Evolutionary conservation across 2,329 filamentous ascomycete genomes (phyloP), one percentile per base, ranked within the genome.

Genomic region (Xylariaceae sp.): DNA sequence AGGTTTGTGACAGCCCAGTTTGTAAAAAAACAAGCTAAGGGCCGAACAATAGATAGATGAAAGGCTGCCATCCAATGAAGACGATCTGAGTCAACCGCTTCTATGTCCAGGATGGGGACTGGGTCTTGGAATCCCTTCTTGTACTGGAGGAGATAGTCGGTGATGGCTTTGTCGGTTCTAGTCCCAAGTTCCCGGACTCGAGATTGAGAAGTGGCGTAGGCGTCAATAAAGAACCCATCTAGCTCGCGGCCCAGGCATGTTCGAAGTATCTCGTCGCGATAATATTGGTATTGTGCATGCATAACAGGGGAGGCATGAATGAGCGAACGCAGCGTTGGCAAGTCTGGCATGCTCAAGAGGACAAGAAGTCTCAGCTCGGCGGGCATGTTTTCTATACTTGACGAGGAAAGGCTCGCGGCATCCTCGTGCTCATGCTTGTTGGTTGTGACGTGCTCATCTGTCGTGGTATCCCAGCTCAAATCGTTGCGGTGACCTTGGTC

Each of bases 271-370:
- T 4, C 40, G 25, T 53, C 23, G 17, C 57, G 53, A 25, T 37
- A n/a, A 17, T 53, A n/a, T 16, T 33, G 27, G 22, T 57, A 58
- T 33, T 57, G 55, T 7, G 48, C 38, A 32, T 57, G 52, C 39
- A 59, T 40, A 4, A 35, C 44, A 4, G 55, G 55, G n/a, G 53
- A 57, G 8, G 53, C 51, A 17, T 22, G 50, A 19, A 56, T 41
- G 8, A 56, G 29, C 1, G 51, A 47, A 7, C 43, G 33, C 16
- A 51, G 40, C 12, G 50, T 44, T 22, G 16, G 25, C 5, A 56
- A 42, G 34, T 59, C 48, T 16, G 53, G 49, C 17, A 55, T 49
- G 11, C 29, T 47, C 3, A 10, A 39, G 22, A 58, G 48, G 12
- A 59, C 20, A 7, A 38, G 25, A 12, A n/a, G 33, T 40, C 48